A percentile compares a stretch with the other conserved stretches of the same genome.
Conservation (phyloP, 768 basidiomycete species). For the Dentipellis fragilis region DNA sequence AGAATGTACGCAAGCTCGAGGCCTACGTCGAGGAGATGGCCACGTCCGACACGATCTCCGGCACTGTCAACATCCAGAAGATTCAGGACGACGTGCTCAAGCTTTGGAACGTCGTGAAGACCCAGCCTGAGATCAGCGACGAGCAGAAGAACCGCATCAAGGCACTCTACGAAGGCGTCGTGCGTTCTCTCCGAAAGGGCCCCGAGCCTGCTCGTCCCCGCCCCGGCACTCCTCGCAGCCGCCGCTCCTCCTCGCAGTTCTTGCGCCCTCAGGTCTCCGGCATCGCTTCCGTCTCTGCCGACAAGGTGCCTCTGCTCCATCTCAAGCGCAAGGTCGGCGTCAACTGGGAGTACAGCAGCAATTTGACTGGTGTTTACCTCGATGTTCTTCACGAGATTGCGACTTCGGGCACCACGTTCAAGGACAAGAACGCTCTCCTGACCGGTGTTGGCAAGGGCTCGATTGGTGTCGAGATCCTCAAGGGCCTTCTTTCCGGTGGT, state of each 20-base stretch:
- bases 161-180: conserved; percentile 92
- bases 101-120: conserved; percentile 94
- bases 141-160: conserved; percentile 96
- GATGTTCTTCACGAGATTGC: conserved; percentile 98
- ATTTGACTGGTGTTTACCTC: conserved; percentile 90
- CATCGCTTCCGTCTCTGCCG: conserved; percentile 63
- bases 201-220: conserved; percentile 49
- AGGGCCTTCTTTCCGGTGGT: conserved; percentile 92
- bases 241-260: conserved; percentile 95
- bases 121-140: conserved; percentile 93
- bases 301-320: conserved; percentile 91
- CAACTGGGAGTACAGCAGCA: conserved; percentile 95
- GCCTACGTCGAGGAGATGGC: conserved; percentile 99
- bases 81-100: conserved; percentile 95
- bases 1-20: conserved; percentile 94
- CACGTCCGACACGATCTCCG: conserved; percentile 78
- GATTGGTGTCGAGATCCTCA: conserved; percentile 95
- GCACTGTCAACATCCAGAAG: conserved; percentile 88
- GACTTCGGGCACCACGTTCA: conserved; percentile 95
- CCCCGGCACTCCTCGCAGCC: conserved; percentile 42
- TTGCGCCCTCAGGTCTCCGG: conserved; percentile 81
- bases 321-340: conserved; percentile 94
- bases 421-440: conserved; percentile 96
- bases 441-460: conserved; percentile 98
- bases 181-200: conserved; percentile 78